Evolutionary conservation across 352 stramenopile genomes (phyloP).

Genomic region (Pythium rhizo-oryzae): DNA sequence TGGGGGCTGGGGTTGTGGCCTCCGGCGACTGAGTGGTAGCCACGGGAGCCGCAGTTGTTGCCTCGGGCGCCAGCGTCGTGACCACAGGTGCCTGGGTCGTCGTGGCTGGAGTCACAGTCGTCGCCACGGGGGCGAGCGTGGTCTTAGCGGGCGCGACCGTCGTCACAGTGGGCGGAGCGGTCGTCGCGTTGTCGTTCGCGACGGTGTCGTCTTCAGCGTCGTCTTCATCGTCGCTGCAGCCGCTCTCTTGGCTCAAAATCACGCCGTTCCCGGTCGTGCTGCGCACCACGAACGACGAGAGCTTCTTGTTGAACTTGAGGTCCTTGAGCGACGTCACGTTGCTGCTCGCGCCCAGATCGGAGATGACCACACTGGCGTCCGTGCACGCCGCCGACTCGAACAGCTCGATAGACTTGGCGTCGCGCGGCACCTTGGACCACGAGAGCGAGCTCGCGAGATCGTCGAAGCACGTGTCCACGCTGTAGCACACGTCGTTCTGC

Average conservation of each 20-base stretch:
- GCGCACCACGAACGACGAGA: slow-evolving; percentile 17
- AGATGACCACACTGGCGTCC: slow-evolving; percentile 5
- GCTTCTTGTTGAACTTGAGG: slow-evolving; percentile 11
- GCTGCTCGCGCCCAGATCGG: slow-evolving; percentile 1
- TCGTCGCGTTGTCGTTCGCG: neutral
- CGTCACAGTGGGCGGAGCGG: neutral
- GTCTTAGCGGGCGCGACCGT: neutral
- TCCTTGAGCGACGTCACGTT: slow-evolving; percentile 11
- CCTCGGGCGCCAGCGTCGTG: too few relatives aligned
- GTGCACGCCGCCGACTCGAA: slow-evolving; percentile 3
- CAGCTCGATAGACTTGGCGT: slow-evolving; percentile 2
- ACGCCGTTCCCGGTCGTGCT: neutral
- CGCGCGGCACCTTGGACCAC: slow-evolving; percentile 6
- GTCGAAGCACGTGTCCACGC: slow-evolving; percentile 12
- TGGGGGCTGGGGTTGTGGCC: neutral
- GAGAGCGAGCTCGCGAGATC: slow-evolving; percentile 3
- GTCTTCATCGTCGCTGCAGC: neutral
- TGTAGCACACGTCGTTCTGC: slow-evolving; percentile 16
- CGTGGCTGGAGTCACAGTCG: neutral
- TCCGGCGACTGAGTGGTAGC: neutral
- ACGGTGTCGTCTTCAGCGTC: neutral
- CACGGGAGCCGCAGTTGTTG: too few relatives aligned
- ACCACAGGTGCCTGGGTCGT: too few relatives aligned
- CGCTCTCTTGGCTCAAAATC: neutral
- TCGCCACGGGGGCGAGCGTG: neutral